Evolutionary conservation across 306 rosid genomes (phyloP).

Genomic region (Mucuna pruriens): DNA sequence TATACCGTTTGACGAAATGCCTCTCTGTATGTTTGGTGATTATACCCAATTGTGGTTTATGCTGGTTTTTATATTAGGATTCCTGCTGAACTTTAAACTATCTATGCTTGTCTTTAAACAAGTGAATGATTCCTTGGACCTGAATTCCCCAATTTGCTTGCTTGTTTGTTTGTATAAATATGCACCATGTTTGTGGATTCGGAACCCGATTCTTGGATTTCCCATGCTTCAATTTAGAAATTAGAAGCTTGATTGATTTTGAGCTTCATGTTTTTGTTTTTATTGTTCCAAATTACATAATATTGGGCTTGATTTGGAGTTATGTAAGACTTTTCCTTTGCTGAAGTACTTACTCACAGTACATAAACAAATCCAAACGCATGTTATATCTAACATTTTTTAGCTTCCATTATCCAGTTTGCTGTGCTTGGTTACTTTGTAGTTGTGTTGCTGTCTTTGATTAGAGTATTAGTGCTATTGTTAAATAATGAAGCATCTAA

Average conservation of each 20-base stretch:
- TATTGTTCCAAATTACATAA: constrained; percentile 4
- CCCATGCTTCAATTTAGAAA: background rate
- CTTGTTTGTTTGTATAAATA: background rate
- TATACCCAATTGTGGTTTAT: background rate
- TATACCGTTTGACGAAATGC: constrained; percentile 35
- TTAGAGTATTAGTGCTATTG: background rate
- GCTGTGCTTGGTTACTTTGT: background rate
- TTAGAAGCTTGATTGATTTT: too few species aligned
- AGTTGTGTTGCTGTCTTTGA: constrained; percentile 8
- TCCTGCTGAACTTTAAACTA: background rate
- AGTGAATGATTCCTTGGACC: background rate
- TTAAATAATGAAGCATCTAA: constrained; percentile 12
- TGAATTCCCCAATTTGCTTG: background rate
- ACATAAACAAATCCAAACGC: too few species aligned
- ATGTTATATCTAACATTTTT: too few species aligned
- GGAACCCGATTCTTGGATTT: background rate
- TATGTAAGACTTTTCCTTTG: background rate
- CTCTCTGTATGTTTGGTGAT: background rate
- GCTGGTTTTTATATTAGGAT: background rate
- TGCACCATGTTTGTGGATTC: background rate
- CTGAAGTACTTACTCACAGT: constrained; percentile 7
- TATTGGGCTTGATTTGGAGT: background rate
- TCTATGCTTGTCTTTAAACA: background rate
- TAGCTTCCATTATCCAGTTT: constrained; percentile 11
- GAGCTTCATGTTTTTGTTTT: background rate